A percentile compares a stretch with the other conserved stretches of the same genome.
Evolutionary conservation across 1,139 yeast genomes (phyloP).

Genomic region (Eremothecium coryli): DNA sequence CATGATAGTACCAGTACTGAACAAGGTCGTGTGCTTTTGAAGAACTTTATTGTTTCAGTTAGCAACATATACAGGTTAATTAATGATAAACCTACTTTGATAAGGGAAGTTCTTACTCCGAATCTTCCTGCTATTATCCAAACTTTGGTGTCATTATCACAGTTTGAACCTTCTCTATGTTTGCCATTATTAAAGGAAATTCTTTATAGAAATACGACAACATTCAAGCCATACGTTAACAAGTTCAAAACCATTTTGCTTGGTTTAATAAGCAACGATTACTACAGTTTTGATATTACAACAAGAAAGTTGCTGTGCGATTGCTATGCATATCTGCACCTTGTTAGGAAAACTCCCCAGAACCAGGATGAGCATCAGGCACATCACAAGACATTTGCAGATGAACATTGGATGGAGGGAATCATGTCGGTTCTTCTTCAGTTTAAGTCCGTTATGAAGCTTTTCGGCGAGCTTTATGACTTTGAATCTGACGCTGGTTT

Average conservation of each 20-base stretch:
- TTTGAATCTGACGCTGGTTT: constrained; percentile 40
- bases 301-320: constrained; percentile 40
- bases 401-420: constrained; percentile 41
- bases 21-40: constrained; percentile 33
- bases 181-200: constrained; percentile 44
- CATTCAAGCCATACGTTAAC: constrained; percentile 70
- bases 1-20: constrained; percentile 21
- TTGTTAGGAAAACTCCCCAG: constrained; percentile 42
- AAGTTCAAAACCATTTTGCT: constrained; percentile 45
- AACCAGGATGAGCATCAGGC: constrained; percentile 33
- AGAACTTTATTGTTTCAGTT: constrained; percentile 42
- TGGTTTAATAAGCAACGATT: constrained; percentile 32
- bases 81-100: constrained; percentile 73
- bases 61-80: constrained; percentile 45
- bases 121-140: constrained; percentile 56
- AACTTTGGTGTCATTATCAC: constrained; percentile 37
- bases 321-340: constrained; percentile 54
- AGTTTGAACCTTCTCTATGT: constrained; percentile 33
- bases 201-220: constrained; percentile 57
- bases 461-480: constrained; percentile 52
- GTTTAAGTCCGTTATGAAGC: constrained; percentile 40
- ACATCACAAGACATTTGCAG: constrained; percentile 30
- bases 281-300: constrained; percentile 31
- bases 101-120: constrained; percentile 80
- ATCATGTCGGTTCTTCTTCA: constrained; percentile 38